A percentile compares a stretch with the other conserved stretches of the same genome.
Evolutionary conservation across 192 early-diverging fungal species (phyloP).

Genomic region (Entomortierella parvispora): DNA sequence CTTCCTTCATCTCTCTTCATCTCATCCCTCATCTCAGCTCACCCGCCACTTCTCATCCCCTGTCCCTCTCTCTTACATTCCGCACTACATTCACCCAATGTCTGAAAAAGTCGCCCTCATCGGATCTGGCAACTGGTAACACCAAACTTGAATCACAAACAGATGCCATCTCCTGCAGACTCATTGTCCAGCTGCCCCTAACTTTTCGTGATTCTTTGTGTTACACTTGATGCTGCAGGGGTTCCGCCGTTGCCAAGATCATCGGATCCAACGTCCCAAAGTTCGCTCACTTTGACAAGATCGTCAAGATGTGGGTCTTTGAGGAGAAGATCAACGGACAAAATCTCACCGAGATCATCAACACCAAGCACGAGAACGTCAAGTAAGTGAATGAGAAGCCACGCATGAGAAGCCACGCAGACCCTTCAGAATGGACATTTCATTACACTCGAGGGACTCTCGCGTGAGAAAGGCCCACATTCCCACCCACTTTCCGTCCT

Average conservation of each 20-base stretch:
- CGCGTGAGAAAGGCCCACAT: too few species aligned
- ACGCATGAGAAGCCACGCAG: too few species aligned
- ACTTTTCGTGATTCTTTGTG: neutral
- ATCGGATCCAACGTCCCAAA: slow-evolving; percentile 82
- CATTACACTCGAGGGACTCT: neutral
- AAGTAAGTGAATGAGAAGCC: slow-evolving; percentile 55
- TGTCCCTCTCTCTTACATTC: neutral
- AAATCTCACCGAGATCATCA: slow-evolving; percentile 94
- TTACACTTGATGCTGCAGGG: slow-evolving; percentile 65
- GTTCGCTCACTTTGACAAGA: slow-evolving; percentile 74
- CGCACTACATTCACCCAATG: slow-evolving; percentile 13
- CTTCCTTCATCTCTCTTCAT: slow-evolving; percentile 1
- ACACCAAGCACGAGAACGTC: slow-evolving; percentile 91
- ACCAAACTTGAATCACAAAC: neutral
- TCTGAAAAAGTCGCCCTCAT: slow-evolving; percentile 88
- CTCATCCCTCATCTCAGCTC: neutral
- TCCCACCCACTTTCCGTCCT: too few species aligned
- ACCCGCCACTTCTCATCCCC: neutral
- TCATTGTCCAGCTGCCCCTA: slow-evolving; percentile 2
- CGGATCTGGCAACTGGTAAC: slow-evolving; percentile 96
- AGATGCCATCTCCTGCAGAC: neutral
- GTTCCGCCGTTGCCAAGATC: slow-evolving; percentile 93
- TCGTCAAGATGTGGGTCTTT: slow-evolving; percentile 96
- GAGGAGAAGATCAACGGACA: slow-evolving; percentile 88
- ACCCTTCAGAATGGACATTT: too few species aligned